Evolutionary conservation across 345 rosid genomes (phyloP).

Genomic region (Garcia nutans): DNA sequence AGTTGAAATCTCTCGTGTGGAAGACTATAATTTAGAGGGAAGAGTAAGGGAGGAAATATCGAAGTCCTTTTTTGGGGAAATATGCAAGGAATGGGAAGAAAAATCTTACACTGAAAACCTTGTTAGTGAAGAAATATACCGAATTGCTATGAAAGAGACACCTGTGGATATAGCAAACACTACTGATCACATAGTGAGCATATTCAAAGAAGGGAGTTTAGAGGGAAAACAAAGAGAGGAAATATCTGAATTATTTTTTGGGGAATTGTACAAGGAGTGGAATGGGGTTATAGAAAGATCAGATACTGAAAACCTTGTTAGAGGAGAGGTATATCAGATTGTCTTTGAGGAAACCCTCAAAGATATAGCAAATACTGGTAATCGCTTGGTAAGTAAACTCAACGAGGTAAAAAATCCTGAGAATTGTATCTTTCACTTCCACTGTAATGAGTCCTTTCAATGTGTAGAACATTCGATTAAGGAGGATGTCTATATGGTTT

Average conservation of each 20-base stretch:
- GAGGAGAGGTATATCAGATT: slow-evolving; percentile 37
- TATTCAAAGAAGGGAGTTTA: slow-evolving; percentile 15
- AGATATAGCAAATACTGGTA: slow-evolving; percentile 15
- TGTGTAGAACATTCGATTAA: slow-evolving; percentile 27
- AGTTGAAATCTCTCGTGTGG: slow-evolving; percentile 3
- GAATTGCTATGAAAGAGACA: slow-evolving; percentile 32
- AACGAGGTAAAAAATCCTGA: slow-evolving; percentile 13
- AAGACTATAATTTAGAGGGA: slow-evolving; percentile 17
- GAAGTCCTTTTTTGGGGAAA: slow-evolving; percentile 18
- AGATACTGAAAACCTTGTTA: slow-evolving; percentile 13
- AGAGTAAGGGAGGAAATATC: slow-evolving; percentile 21
- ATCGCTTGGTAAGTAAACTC: slow-evolving; percentile 12
- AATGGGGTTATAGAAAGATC: slow-evolving; percentile 20
- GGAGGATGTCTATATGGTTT: slow-evolving; percentile 33
- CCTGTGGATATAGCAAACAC: slow-evolving; percentile 20
- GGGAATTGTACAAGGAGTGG: slow-evolving; percentile 32
- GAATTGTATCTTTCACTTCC: neutral
- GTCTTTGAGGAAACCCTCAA: slow-evolving; percentile 36
- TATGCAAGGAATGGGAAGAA: slow-evolving; percentile 31
- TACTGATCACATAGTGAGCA: slow-evolving; percentile 16
- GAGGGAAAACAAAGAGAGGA: slow-evolving; percentile 20
- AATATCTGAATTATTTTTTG: slow-evolving; percentile 10
- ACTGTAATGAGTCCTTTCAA: slow-evolving; percentile 3
- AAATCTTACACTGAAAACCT: slow-evolving; percentile 9
- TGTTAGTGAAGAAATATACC: slow-evolving; percentile 37